A percentile compares a stretch with the other conserved stretches of the same genome.
phyloP scores from a whole-genome alignment of 352 stramenopile species.

The Globisporangium canariense region DNA sequence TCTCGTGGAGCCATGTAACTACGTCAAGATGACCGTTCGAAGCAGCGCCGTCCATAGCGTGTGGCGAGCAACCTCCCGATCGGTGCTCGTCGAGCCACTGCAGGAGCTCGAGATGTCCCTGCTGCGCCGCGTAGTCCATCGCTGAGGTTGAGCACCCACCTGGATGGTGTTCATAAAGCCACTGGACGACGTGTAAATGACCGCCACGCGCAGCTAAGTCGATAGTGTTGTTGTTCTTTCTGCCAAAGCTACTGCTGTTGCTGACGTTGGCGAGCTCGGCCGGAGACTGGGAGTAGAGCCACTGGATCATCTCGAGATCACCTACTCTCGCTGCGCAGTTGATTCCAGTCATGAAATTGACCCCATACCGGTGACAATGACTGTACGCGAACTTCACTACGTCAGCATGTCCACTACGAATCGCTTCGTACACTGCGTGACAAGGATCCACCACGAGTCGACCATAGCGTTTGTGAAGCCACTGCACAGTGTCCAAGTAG shows the following conservation, averaged over 20 bases:
- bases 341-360: background rate
- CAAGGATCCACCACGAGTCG: background rate
- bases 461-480: background rate
- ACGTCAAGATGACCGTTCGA: background rate
- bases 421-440: background rate
- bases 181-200: background rate
- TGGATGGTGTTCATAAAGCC: background rate
- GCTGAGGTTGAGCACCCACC: background rate
- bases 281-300: background rate
- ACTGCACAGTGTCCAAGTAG: background rate
- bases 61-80: background rate
- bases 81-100: conserved; percentile 3
- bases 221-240: background rate
- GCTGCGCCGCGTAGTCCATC: background rate
- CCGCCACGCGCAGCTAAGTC: background rate
- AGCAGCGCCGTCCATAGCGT: background rate
- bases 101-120: background rate
- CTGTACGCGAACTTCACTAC: background rate
- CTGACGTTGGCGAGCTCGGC: no score
- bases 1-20: background rate
- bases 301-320: background rate
- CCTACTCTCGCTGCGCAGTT: background rate
- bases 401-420: background rate
- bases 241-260: no score
- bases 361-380: background rate